Percentiles rank a stretch among this genome's conserved stretches.
phyloP scores from a whole-genome alignment of 169 alveolate genomes.

The Plasmodium ovale region DNA sequence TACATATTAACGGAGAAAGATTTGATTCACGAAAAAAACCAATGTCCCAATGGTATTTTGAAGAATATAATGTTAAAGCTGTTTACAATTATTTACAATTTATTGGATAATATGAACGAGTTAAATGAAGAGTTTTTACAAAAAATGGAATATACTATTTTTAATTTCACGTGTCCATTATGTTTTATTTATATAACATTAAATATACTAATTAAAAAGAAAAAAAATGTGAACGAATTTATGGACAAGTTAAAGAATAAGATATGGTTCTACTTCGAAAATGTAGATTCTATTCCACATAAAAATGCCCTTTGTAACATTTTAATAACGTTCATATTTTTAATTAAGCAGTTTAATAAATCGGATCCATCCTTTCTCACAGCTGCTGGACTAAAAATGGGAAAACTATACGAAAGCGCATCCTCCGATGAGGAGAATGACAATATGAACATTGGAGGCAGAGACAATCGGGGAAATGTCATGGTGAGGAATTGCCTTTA shows the following conservation, averaged over 20 bases:
- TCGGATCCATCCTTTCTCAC: conserved; percentile 19
- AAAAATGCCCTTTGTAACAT: conserved; percentile 43
- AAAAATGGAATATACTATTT: conserved; percentile 36
- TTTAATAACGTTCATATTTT: conserved; percentile 47
- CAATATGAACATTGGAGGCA: not conserved
- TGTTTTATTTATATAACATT: conserved; percentile 53
- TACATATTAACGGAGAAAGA: conserved; percentile 24
- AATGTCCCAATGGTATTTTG: conserved; percentile 28
- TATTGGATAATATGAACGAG: conserved; percentile 38
- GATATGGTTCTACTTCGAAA: conserved; percentile 30
- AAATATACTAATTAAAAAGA: conserved; percentile 48
- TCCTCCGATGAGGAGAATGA: not conserved
- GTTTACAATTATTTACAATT: conserved; percentile 48
- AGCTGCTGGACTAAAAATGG: conserved; percentile 17
- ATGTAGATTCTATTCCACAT: conserved; percentile 22
- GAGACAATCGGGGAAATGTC: not conserved
- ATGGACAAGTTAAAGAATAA: conserved; percentile 49
- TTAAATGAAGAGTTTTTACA: conserved; percentile 24
- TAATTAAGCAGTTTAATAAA: conserved; percentile 39
- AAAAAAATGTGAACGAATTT: conserved; percentile 44
- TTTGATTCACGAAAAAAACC: conserved; percentile 3
- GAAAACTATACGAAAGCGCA: conserved; percentile 2
- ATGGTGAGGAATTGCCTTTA: conserved; percentile 61
- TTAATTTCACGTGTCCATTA: conserved; percentile 48
- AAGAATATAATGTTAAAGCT: conserved; percentile 59